These are phyloP conservation scores for Coemansia sp. DNA, from an alignment of 192 early-diverging fungal species.

Conservation along the genomic window DNA sequence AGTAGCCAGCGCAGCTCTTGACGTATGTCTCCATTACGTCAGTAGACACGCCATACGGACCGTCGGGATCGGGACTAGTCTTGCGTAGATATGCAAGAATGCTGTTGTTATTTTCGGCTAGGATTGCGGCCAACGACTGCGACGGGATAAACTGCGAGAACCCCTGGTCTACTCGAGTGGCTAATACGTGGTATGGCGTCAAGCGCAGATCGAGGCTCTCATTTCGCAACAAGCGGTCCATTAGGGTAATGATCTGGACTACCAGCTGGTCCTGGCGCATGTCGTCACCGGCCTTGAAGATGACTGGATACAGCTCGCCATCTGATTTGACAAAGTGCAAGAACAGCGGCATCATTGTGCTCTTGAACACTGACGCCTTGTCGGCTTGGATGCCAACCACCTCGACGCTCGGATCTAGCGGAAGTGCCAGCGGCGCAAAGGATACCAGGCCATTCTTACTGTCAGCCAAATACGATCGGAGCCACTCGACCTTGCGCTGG, in stretches of 20 bases:
- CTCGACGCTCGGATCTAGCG: conserved; percentile 87
- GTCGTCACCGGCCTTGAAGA: conserved; percentile 99
- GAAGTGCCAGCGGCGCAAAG: conserved; percentile 85
- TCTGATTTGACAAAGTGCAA: conserved; percentile 84
- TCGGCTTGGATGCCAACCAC: conserved; percentile 87
- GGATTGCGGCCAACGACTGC: conserved; percentile 82
- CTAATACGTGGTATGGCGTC: conserved; percentile 94
- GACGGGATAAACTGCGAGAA: conserved; percentile 96
- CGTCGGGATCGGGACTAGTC: conserved; percentile 69
- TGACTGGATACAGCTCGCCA: conserved; percentile 89
- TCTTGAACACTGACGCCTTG: conserved; percentile 87
- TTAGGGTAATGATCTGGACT: conserved; percentile 96
- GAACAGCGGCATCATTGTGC: conserved; percentile 83
- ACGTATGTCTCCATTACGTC: conserved; percentile 95
- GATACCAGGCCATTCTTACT: conserved; percentile 79
- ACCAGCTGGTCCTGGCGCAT: conserved; percentile 97
- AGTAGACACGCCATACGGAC: conserved; percentile 68
- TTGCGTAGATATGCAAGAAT: conserved; percentile 79
- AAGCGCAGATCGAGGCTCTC: conserved; percentile 95
- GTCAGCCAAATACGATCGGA: conserved; percentile 78
- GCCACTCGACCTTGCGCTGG: conserved; percentile 87
- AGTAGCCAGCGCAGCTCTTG: conserved; percentile 97
- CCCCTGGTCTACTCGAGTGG: conserved; percentile 94
- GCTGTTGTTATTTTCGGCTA: conserved; percentile 85
- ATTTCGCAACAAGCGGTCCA: conserved; percentile 93